Percentiles rank a stretch among this genome's conserved stretches.
Evolutionary conservation across 768 basidiomycete genomes (phyloP).

Genomic region (Mycena galericulata): DNA sequence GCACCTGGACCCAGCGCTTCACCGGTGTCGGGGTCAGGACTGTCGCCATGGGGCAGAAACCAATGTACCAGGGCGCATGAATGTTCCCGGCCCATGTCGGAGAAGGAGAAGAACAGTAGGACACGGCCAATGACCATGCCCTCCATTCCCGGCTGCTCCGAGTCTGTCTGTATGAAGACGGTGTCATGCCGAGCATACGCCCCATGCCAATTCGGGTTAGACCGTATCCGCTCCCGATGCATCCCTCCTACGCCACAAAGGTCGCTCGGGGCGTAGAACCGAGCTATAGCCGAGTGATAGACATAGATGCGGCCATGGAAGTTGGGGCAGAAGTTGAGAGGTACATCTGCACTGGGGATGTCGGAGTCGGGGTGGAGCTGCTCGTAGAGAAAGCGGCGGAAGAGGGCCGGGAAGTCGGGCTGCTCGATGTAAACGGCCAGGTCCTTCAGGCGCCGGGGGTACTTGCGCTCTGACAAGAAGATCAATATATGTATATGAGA

Average conservation of each 20-base stretch:
- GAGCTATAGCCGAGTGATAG: not conserved
- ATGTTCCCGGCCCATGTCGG: slow-evolving; percentile 12
- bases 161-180: not conserved
- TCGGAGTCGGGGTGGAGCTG: slow-evolving; percentile 1
- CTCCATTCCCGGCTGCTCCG: slow-evolving; percentile 19
- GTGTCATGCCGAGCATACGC: not conserved
- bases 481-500: no score
- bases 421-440: slow-evolving; percentile 37
- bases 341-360: not conserved
- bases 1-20: no score
- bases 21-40: slow-evolving; percentile 28
- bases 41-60: slow-evolving; percentile 13
- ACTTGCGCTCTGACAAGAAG: not conserved
- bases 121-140: slow-evolving; percentile 29
- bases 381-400: slow-evolving; percentile 7
- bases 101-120: slow-evolving; percentile 36
- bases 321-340: not conserved
- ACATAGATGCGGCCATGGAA: slow-evolving; percentile 1
- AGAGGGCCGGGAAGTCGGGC: slow-evolving; percentile 5
- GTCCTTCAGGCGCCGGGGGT: not conserved
- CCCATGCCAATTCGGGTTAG: slow-evolving; percentile 3
- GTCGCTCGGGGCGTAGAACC: slow-evolving; percentile 12
- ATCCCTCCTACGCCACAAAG: not conserved
- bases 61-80: slow-evolving; percentile 34
- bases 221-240: slow-evolving; percentile 4